Conservation (phyloP, 2,329 filamentous ascomycete species). For the Periconia macrospinosa region DNA sequence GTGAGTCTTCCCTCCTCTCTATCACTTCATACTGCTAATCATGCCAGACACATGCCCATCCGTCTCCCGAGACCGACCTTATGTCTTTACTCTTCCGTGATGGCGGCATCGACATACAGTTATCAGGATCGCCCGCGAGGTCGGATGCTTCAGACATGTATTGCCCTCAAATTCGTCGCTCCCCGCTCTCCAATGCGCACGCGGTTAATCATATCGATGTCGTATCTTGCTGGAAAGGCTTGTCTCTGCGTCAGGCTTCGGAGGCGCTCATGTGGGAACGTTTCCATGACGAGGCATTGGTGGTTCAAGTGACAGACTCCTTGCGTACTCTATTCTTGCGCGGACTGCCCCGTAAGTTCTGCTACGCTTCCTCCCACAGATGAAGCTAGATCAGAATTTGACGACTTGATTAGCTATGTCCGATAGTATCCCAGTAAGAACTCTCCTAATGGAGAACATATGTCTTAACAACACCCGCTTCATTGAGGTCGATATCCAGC, state of each 20-base stretch:
- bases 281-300: slow-evolving; percentile 24
- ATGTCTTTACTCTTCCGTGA: slow-evolving; percentile 14
- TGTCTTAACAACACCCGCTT: background rate
- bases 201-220: slow-evolving; percentile 35
- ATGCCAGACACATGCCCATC: background rate
- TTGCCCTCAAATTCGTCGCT: slow-evolving; percentile 28
- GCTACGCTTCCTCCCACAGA: too few species aligned
- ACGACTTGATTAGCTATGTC: too few species aligned
- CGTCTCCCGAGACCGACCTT: background rate
- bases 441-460: slow-evolving; percentile 9
- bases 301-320: slow-evolving; percentile 17
- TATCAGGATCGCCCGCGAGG: slow-evolving; percentile 18
- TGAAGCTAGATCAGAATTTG: too few species aligned
- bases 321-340: too few species aligned
- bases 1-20: background rate
- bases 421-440: too few species aligned
- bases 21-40: background rate
- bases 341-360: too few species aligned
- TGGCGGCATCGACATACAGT: slow-evolving; percentile 13
- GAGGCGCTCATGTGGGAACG: slow-evolving; percentile 39
- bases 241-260: slow-evolving; percentile 26
- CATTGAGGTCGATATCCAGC: slow-evolving; percentile 16
- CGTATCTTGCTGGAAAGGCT: slow-evolving; percentile 39
- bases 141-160: slow-evolving; percentile 16
- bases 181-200: background rate